Conservation (phyloP, 225 moss, liverwort and hornwort genomes). For the Sphagnum contortum region DNA sequence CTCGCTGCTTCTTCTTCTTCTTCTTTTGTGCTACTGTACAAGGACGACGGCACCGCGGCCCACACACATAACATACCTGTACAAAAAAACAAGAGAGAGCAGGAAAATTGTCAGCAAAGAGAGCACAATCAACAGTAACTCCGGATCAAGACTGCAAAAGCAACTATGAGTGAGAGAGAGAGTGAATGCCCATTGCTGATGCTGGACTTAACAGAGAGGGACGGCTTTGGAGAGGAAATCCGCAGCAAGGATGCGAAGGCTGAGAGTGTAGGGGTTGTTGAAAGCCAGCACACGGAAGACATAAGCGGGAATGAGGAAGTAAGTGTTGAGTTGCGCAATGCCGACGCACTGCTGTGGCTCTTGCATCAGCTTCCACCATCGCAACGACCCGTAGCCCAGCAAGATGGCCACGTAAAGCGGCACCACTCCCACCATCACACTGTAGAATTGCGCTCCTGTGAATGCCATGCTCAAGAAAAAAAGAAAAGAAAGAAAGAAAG, state of each 20-base stretch:
- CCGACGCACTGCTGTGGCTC: constrained; percentile 38
- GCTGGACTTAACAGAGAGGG: constrained; percentile 7
- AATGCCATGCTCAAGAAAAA: constrained; percentile 14
- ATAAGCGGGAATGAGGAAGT: constrained; percentile 23
- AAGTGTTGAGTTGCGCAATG: constrained; percentile 27
- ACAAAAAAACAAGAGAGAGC: no score
- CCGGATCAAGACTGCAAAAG: no score
- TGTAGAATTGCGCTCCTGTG: constrained; percentile 36
- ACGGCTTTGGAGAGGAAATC: constrained; percentile 22
- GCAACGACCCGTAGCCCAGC: constrained; percentile 38
- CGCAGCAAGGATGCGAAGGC: constrained; percentile 28
- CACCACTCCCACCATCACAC: constrained; percentile 37
- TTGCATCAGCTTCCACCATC: constrained; percentile 39
- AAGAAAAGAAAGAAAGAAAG: no score
- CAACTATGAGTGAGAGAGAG: no score
- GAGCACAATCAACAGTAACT: no score
- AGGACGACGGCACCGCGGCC: constrained; percentile 11
- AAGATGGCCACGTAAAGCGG: constrained; percentile 40
- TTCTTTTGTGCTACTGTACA: no score
- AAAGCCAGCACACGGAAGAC: constrained; percentile 41
- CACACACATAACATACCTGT: constrained; percentile 21
- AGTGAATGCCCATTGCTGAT: no score
- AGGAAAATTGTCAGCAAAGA: no score
- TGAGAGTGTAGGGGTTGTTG: constrained; percentile 42
- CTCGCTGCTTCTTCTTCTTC: no score